Percentiles rank a stretch among this genome's conserved stretches.
Evolutionary conservation across 2,329 filamentous ascomycete species (phyloP).

Genomic region (Camptophora hylomeconis): DNA sequence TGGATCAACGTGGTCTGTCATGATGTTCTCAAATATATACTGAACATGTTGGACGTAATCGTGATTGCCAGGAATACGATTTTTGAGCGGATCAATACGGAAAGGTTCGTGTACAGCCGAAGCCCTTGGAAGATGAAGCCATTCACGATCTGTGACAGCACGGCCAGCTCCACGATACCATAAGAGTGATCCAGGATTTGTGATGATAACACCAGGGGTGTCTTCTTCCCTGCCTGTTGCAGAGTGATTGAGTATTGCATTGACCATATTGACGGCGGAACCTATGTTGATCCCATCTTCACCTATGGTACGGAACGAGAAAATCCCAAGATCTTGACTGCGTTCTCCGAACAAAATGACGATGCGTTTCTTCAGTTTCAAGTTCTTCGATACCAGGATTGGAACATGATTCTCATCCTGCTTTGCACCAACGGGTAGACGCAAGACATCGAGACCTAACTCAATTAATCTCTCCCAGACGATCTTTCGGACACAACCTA

Average conservation of each 20-base stretch:
- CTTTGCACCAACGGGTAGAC: slow-evolving; percentile 44
- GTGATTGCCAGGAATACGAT: slow-evolving; percentile 50
- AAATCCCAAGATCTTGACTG: slow-evolving; percentile 58
- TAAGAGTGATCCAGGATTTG: slow-evolving; percentile 64
- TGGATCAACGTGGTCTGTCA: slow-evolving; percentile 22
- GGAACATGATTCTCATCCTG: slow-evolving; percentile 46
- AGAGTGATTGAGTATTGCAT: slow-evolving; percentile 25
- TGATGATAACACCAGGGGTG: slow-evolving; percentile 51
- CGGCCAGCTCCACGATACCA: slow-evolving; percentile 57
- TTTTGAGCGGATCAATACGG: slow-evolving; percentile 40
- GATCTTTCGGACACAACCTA: slow-evolving; percentile 50
- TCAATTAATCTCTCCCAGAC: slow-evolving; percentile 48
- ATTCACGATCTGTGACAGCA: slow-evolving; percentile 46
- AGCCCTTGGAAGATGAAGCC: slow-evolving; percentile 46
- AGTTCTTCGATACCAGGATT: slow-evolving; percentile 50
- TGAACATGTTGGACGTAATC: slow-evolving; percentile 47
- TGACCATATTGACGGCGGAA: slow-evolving; percentile 54
- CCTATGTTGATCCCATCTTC: slow-evolving; percentile 55
- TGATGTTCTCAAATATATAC: slow-evolving; percentile 52
- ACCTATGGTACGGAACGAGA: slow-evolving; percentile 56
- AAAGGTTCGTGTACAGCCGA: slow-evolving; percentile 48
- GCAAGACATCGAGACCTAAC: slow-evolving; percentile 46
- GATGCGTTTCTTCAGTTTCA: slow-evolving; percentile 47
- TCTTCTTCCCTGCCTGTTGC: slow-evolving; percentile 9
- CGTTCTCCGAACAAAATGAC: slow-evolving; percentile 64